phyloP scores from a whole-genome alignment of 2,329 filamentous ascomycete genomes.

The Stagonosporopsis cucurbitacearum region DNA sequence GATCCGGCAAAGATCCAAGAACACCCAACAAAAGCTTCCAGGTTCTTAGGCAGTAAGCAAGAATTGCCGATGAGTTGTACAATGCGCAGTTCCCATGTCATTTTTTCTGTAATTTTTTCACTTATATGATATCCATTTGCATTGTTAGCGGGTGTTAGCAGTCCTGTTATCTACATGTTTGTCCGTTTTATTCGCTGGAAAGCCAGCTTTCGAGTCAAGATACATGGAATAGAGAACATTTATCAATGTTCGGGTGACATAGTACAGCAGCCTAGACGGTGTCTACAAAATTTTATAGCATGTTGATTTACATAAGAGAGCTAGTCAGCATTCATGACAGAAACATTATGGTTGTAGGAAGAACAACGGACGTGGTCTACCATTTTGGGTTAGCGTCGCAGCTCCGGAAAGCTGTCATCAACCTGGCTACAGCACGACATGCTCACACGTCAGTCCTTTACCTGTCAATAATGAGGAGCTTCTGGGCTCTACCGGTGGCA shows the following conservation, averaged over 20 bases:
- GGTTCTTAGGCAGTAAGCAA: constrained; percentile 6
- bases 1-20: constrained; percentile 43
- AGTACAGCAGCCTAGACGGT: neutral
- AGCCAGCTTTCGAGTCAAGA: neutral
- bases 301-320: neutral
- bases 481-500: constrained; percentile 57
- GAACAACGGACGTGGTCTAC: neutral
- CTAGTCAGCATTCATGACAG: neutral
- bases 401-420: constrained; percentile 38
- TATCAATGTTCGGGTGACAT: neutral
- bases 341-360: neutral
- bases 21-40: constrained; percentile 36
- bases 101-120: neutral
- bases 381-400: constrained; percentile 14
- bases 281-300: neutral
- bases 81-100: neutral
- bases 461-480: constrained; percentile 50
- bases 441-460: neutral
- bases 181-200: constrained; percentile 1
- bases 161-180: neutral
- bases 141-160: constrained; percentile 13
- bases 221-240: neutral
- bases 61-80: neutral
- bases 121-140: constrained; percentile 13
- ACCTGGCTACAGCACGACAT: constrained; percentile 11